phyloP scores from a whole-genome alignment of 768 basidiomycete species.

The Suillus ampliporus region DNA sequence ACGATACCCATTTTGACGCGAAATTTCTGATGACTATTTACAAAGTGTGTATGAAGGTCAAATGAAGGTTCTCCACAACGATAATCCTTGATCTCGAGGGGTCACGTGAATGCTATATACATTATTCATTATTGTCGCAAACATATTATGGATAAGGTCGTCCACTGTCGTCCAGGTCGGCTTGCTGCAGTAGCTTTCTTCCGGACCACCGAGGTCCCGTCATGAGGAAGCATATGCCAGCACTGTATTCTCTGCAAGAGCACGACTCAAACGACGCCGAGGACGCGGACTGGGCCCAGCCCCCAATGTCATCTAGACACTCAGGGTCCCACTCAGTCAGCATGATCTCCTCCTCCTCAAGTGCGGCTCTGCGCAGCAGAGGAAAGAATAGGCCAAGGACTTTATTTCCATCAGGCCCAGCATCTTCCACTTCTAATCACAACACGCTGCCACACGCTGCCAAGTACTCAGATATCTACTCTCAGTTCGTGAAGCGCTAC shows the following conservation, averaged over 20 bases:
- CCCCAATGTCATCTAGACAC: slow-evolving; percentile 37
- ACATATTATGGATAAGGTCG: neutral
- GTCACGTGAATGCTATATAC: slow-evolving; percentile 3
- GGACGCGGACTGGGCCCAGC: slow-evolving; percentile 51
- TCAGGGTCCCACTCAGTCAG: slow-evolving; percentile 11
- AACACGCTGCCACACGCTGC: slow-evolving; percentile 37
- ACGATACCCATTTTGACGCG: slow-evolving; percentile 83
- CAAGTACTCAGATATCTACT: slow-evolving; percentile 69
- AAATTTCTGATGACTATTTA: neutral
- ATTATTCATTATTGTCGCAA: neutral
- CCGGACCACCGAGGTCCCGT: neutral
- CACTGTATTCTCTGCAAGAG: slow-evolving; percentile 69
- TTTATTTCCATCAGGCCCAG: slow-evolving; percentile 34
- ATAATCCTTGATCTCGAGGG: neutral
- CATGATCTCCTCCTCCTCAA: slow-evolving; percentile 34
- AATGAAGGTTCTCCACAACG: neutral
- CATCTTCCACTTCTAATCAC: slow-evolving; percentile 35
- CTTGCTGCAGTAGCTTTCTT: slow-evolving; percentile 1
- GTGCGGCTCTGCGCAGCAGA: slow-evolving; percentile 35
- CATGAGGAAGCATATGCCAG: slow-evolving; percentile 62
- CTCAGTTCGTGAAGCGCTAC: slow-evolving; percentile 80
- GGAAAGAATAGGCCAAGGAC: slow-evolving; percentile 37
- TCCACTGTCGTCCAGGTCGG: too few relatives aligned
- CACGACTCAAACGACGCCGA: slow-evolving; percentile 57
- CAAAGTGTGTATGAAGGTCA: neutral